phyloP scores from a whole-genome alignment of 2,329 filamentous ascomycete species.

The Neofusicoccum umdonicola region DNA sequence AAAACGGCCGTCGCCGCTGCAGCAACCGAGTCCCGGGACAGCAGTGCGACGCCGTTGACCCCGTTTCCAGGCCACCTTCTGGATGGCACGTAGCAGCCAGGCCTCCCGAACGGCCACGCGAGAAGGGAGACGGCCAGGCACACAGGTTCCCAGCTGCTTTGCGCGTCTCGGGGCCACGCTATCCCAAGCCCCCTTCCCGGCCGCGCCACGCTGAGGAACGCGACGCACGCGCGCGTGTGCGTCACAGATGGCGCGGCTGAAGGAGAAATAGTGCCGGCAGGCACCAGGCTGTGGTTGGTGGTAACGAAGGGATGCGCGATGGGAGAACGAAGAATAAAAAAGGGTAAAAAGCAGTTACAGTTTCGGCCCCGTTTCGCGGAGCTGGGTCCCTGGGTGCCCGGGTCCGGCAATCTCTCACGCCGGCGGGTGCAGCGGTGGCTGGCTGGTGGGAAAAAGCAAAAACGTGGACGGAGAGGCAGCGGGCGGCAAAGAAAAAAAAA shows the following conservation, averaged over 20 bases:
- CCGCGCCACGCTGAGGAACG: neutral
- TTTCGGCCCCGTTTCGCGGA: neutral
- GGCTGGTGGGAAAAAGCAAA: constrained; percentile 11
- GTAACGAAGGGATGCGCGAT: neutral
- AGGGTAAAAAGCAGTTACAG: neutral
- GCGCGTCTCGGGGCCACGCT: neutral
- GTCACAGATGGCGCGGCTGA: neutral
- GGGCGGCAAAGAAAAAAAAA: neutral
- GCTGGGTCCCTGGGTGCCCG: neutral
- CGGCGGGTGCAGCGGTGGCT: neutral
- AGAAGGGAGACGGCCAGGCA: too few species aligned
- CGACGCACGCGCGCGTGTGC: neutral
- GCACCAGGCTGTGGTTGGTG: too few species aligned
- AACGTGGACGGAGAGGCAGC: neutral
- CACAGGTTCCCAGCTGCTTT: neutral
- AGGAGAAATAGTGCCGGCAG: too few species aligned
- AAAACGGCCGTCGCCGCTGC: neutral
- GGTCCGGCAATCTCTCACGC: neutral
- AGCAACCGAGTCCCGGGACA: neutral
- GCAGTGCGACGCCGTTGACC: neutral
- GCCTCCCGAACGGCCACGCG: neutral
- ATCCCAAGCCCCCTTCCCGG: neutral
- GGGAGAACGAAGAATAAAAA: neutral
- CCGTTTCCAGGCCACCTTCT: neutral
- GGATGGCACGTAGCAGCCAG: neutral